Percentiles rank a stretch among this genome's conserved stretches.
phyloP scores from a whole-genome alignment of 257 asterid genomes.

The Solanum lycopersicoides region DNA sequence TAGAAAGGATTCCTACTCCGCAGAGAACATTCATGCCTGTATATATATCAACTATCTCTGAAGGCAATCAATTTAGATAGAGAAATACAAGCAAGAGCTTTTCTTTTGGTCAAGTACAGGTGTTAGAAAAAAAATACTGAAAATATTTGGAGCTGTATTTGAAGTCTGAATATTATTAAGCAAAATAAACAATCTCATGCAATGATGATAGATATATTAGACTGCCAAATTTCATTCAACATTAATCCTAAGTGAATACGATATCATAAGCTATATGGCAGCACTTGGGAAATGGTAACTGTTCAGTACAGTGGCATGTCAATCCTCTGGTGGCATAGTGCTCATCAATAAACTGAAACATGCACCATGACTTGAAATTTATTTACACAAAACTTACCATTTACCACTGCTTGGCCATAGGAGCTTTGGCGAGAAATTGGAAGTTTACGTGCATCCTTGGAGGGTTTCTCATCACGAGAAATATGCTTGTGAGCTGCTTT shows the following conservation, averaged over 20 bases:
- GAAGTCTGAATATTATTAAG: not conserved
- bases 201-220: not conserved
- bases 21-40: slow-evolving; percentile 38
- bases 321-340: not conserved
- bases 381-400: slow-evolving; percentile 34
- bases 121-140: not conserved
- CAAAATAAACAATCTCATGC: not conserved
- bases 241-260: not conserved
- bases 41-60: not conserved
- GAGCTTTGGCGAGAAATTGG: slow-evolving; percentile 55
- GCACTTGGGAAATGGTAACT: not conserved
- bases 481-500: slow-evolving; percentile 41
- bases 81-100: not conserved
- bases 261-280: not conserved
- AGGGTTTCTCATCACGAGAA: slow-evolving; percentile 43
- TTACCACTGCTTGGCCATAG: slow-evolving; percentile 70
- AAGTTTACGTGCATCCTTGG: slow-evolving; percentile 40
- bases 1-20: slow-evolving; percentile 59
- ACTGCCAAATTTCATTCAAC: not conserved
- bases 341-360: not conserved
- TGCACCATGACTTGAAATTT: not conserved
- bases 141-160: too few species aligned
- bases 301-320: not conserved
- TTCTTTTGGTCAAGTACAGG: not conserved
- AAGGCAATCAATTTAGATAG: not conserved